Percentiles rank a stretch among this genome's conserved stretches.
Conservation (phyloP, 1,139 yeast genomes). For the Tardiomyces digboiensis region DNA sequence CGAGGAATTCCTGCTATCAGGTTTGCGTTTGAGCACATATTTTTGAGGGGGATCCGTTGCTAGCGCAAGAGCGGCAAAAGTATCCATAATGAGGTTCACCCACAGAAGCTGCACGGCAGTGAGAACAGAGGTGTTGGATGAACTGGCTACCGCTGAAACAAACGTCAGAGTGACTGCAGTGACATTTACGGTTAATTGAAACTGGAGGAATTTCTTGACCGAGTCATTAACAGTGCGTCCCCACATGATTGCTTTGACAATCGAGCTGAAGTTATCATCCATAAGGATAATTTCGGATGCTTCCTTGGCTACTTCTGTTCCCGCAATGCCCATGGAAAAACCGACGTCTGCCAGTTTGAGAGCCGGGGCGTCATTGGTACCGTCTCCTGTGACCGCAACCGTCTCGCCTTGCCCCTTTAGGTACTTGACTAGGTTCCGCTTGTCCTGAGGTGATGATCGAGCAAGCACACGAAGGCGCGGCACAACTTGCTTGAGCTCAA, state of each 20-base stretch:
- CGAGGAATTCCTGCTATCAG: constrained; percentile 75
- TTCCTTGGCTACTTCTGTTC: constrained; percentile 92
- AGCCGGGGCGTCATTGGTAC: constrained; percentile 96
- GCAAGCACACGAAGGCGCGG: constrained; percentile 81
- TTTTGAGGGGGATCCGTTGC: constrained; percentile 97
- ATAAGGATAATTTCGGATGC: constrained; percentile 90
- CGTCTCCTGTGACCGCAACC: constrained; percentile 98
- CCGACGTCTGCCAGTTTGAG: constrained; percentile 88
- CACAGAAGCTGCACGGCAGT: constrained; percentile 96
- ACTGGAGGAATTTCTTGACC: constrained; percentile 90
- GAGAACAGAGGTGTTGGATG: constrained; percentile 72
- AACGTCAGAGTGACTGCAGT: constrained; percentile 93
- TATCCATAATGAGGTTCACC: constrained; percentile 98
- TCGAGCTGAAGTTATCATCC: constrained; percentile 93
- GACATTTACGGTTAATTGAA: constrained; percentile 90
- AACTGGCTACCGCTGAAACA: constrained; percentile 83
- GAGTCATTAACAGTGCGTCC: constrained; percentile 96
- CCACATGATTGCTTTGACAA: constrained; percentile 98
- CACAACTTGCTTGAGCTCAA: constrained; percentile 50
- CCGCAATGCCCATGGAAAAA: constrained; percentile 88
- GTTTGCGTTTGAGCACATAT: constrained; percentile 65
- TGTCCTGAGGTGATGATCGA: constrained; percentile 93
- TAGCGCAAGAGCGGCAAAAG: constrained; percentile 92
- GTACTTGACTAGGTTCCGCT: constrained; percentile 76
- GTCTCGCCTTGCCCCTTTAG: constrained; percentile 77